Conservation (phyloP, 2,329 filamentous ascomycete species). For the Trichoderma sp. region DNA sequence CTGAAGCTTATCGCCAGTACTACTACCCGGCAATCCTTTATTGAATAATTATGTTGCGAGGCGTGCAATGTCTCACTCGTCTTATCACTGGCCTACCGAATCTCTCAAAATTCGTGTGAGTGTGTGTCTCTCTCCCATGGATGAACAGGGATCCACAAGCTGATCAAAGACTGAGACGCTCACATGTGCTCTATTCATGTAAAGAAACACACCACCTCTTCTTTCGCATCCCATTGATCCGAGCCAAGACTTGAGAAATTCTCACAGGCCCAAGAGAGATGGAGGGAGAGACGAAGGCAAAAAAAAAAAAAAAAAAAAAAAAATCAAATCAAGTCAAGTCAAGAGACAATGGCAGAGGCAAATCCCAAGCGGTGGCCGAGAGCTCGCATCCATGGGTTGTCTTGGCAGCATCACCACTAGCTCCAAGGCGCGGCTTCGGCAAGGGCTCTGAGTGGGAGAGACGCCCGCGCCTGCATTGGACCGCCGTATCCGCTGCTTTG, state of each 20-base stretch:
- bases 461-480: neutral
- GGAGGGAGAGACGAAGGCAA: neutral
- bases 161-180: neutral
- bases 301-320: neutral
- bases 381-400: neutral
- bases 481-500: neutral
- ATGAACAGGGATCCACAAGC: neutral
- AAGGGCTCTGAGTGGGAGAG: neutral
- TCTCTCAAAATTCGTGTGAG: neutral
- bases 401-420: conserved; percentile 1
- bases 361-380: neutral
- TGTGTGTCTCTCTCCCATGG: neutral
- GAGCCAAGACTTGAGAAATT: neutral
- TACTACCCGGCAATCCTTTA: neutral
- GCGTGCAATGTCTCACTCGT: conserved; percentile 7
- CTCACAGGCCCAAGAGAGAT: neutral
- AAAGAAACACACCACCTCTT: neutral
- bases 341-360: neutral
- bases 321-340: neutral
- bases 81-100: neutral
- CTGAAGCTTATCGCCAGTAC: neutral
- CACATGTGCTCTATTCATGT: neutral
- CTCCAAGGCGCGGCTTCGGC: neutral
- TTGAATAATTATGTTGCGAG: neutral
- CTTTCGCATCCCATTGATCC: neutral